Conservation (phyloP, 441 rosid species). For the Daphne laureola region DNA sequence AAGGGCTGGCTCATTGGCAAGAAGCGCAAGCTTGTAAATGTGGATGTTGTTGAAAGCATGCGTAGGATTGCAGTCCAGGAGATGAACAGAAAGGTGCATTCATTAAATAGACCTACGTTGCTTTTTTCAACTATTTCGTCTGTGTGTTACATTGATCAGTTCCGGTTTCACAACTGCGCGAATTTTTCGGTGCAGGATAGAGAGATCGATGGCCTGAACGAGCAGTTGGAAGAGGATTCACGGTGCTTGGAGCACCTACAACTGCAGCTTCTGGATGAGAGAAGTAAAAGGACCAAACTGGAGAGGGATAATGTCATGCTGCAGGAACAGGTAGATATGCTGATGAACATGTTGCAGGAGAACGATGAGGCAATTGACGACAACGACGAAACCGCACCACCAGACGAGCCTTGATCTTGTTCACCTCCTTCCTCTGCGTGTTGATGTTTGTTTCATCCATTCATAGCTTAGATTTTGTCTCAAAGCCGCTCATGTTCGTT, state of each 20-base stretch:
- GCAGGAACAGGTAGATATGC: slow-evolving; percentile 76
- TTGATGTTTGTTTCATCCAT: slow-evolving; percentile 26
- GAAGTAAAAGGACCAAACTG: slow-evolving; percentile 65
- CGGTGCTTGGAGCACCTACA: slow-evolving; percentile 82
- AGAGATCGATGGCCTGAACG: slow-evolving; percentile 84
- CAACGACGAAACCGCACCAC: slow-evolving; percentile 37
- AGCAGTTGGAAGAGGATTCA: slow-evolving; percentile 86
- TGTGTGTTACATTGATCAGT: no score
- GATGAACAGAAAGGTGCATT: slow-evolving; percentile 89
- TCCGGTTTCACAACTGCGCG: no score
- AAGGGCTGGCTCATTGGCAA: slow-evolving; percentile 95
- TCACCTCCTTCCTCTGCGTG: slow-evolving; percentile 1
- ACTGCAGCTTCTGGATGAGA: slow-evolving; percentile 72
- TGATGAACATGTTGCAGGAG: slow-evolving; percentile 77
- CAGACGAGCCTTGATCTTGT: slow-evolving; percentile 39
- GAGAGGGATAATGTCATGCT: slow-evolving; percentile 81
- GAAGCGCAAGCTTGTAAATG: slow-evolving; percentile 90
- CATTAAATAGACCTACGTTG: no score
- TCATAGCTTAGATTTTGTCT: slow-evolving; percentile 1
- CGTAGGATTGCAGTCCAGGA: slow-evolving; percentile 93
- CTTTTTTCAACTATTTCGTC: no score
- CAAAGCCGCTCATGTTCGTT: slow-evolving; percentile 14
- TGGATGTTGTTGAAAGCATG: slow-evolving; percentile 98
- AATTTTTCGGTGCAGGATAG: slow-evolving; percentile 45
- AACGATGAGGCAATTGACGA: slow-evolving; percentile 37